phyloP scores from a whole-genome alignment of 805 yeast genomes.

The Suhomyces sp. region DNA sequence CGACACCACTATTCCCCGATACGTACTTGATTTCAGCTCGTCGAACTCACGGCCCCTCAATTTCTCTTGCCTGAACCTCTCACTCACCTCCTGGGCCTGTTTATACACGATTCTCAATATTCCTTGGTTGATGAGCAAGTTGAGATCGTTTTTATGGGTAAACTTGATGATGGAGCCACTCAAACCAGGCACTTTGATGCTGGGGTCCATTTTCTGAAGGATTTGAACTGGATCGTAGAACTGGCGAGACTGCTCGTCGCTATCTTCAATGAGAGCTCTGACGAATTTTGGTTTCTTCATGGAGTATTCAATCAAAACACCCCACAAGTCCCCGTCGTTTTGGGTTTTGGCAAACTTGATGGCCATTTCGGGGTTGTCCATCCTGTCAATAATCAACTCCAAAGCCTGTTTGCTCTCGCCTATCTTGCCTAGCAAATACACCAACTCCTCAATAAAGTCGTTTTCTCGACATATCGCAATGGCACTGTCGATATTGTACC shows the following conservation, averaged over 20 bases:
- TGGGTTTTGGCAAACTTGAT: conserved; percentile 69
- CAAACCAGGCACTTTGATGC: conserved; percentile 56
- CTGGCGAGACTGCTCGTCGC: conserved; percentile 46
- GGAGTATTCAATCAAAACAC: conserved; percentile 66
- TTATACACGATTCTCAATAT: conserved; percentile 37
- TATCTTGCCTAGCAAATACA: conserved; percentile 73
- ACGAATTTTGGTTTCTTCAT: conserved; percentile 73
- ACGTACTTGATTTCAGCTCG: background rate
- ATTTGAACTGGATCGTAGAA: conserved; percentile 9
- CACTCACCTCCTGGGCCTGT: conserved; percentile 8
- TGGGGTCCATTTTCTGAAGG: conserved; percentile 4
- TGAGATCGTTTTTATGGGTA: conserved; percentile 58
- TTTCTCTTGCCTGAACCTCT: conserved; percentile 2
- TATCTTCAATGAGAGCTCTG: conserved; percentile 64
- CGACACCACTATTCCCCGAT: background rate
- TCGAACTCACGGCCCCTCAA: conserved; percentile 4
- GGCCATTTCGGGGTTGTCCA: conserved; percentile 78
- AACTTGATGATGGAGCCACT: conserved; percentile 59
- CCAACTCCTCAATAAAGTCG: conserved; percentile 64
- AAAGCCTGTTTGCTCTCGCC: conserved; percentile 80
- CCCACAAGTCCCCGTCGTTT: conserved; percentile 79
- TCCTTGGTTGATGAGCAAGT: conserved; percentile 49
- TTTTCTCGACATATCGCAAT: conserved; percentile 58
- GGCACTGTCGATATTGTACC: conserved; percentile 68
- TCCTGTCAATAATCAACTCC: conserved; percentile 67